Percentiles rank a stretch among this genome's conserved stretches.
Conservation (phyloP, 106 monocot species). For the Allium sativum region DNA sequence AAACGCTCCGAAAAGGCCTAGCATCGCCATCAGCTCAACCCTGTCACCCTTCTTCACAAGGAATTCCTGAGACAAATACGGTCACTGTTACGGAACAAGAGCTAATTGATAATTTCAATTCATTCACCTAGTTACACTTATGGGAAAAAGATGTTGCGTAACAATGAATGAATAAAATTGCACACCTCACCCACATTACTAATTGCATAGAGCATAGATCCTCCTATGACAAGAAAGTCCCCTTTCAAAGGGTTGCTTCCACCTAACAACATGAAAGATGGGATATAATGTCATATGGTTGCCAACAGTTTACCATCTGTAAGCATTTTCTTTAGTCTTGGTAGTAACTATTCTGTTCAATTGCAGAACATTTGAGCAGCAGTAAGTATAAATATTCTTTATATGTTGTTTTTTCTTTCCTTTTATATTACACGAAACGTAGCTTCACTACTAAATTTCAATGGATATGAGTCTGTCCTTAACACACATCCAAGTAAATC, state of each 20-base stretch:
- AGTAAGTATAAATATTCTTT: no score
- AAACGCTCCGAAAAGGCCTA: constrained; percentile 70
- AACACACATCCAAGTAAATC: no score
- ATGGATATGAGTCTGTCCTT: no score
- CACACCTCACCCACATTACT: constrained; percentile 64
- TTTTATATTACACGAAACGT: no score
- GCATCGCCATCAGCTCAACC: constrained; percentile 82
- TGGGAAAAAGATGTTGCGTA: neutral
- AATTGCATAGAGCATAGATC: constrained; percentile 54
- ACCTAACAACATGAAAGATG: constrained; percentile 11
- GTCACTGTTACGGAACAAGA: neutral
- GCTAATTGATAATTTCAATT: neutral
- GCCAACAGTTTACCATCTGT: no score
- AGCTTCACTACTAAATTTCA: no score
- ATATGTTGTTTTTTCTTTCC: no score
- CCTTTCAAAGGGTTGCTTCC: constrained; percentile 51
- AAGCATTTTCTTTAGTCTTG: no score
- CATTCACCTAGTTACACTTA: no score
- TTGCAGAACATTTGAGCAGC: no score
- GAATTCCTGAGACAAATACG: constrained; percentile 41
- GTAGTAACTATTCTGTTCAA: no score
- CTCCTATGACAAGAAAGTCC: constrained; percentile 48
- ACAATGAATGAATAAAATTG: neutral
- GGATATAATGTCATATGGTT: no score
- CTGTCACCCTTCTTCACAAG: constrained; percentile 68